Base-by-base conservation (phyloP, 169 alveolate genomes). In the Plasmodium vinckei region DNA sequence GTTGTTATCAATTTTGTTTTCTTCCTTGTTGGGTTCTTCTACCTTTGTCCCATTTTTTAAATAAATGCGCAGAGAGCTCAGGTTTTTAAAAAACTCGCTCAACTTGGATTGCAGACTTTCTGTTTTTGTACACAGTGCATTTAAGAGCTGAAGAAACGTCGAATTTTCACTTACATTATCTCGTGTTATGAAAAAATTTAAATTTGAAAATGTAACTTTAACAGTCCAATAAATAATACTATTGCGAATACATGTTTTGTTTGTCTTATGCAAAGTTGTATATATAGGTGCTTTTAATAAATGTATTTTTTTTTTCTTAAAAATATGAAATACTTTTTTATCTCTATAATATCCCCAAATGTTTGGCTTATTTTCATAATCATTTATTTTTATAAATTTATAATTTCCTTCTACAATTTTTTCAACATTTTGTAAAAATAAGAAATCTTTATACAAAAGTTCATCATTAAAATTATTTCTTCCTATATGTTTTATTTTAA, bases 261-360 rank as follows among this genome's bases (percentile, higher is more conserved):
- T 73, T 23, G 27, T 67, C 23, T 54, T 63, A 47, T 73, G 88
- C 21, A 73, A 33, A 6, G 60, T 73, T 17, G 88, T 73, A 27
- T 21, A 73, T 54, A 73, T 47, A 17, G 88, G 88, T 5, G 88
- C 88, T 67, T 73, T 73, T 49, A 73, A 54, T 73, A 73, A 61
- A 44, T 27, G 12, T 6, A 73, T 73, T 27, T 61, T 61, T 73
- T 19, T 73, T 61, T 73, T 46, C 49, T 73, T 73, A 17, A 73
- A 73, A 2, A 61, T 10, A 46, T 53, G 60, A 15, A 7, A 46
- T 73, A 46, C 9, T 13, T 60, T 75, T 15, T 54, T 75, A 33
- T 33, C 42, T 47, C 63, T 21, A 54, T 17, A 5, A 39, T 21
- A 7, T 27, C 61, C 33, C 88, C 88, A 75, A 27, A 75, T 51